phyloP scores from a whole-genome alignment of 1,139 yeast genomes.

The Saccharomyces hybrid region DNA sequence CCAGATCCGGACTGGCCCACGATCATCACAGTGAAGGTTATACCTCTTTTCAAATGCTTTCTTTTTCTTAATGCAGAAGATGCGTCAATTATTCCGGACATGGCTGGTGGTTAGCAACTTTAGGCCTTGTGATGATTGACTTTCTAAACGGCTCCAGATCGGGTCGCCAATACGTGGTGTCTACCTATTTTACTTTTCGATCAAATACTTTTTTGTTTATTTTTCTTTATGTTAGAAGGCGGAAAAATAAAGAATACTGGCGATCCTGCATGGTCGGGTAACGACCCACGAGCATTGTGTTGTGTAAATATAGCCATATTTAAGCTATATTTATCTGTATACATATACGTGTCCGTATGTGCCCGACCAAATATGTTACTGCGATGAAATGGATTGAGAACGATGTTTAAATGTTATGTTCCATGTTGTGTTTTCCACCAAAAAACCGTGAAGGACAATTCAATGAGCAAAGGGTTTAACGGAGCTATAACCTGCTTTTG shows the following conservation, averaged over 20 bases:
- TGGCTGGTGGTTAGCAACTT: conserved; percentile 5
- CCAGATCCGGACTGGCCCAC: conserved; percentile 79
- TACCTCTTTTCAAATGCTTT: conserved; percentile 79
- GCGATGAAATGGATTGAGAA: neutral
- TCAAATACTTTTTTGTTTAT: neutral
- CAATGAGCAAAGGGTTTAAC: neutral
- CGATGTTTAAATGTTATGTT: too few species aligned
- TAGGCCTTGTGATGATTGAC: neutral
- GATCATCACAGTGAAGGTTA: conserved; percentile 77
- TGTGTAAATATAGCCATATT: neutral
- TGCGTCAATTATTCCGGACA: conserved; percentile 37
- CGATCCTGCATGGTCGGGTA: neutral
- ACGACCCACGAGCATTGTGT: neutral
- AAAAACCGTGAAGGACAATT: neutral
- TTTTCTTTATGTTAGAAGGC: neutral
- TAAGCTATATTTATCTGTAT: neutral
- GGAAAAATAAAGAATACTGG: neutral
- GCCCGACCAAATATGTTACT: neutral
- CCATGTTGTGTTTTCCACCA: neutral
- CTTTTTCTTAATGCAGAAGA: conserved; percentile 49
- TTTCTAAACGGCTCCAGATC: neutral
- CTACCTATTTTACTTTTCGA: neutral
- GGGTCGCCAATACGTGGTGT: neutral
- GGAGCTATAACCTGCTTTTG: neutral
- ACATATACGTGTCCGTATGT: neutral